Evolutionary conservation across 371 early-diverging fungal species (phyloP).

Genomic region (Blakeslea trispora): DNA sequence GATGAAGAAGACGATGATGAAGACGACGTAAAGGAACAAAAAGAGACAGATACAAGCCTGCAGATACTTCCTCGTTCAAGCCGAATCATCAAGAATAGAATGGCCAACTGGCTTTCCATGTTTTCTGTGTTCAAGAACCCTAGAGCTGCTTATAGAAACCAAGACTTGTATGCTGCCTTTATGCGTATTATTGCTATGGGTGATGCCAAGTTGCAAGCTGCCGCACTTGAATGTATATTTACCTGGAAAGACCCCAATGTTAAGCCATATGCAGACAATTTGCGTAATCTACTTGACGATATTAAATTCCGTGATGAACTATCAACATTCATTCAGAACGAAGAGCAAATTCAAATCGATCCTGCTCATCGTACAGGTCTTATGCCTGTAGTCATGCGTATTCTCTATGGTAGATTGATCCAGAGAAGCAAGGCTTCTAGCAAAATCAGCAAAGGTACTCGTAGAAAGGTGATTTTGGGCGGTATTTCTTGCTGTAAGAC

Average conservation of each 20-base stretch:
- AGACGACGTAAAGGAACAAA: conserved; percentile 33
- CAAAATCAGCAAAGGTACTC: conserved; percentile 50
- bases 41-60: conserved; percentile 22
- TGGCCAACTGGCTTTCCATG: conserved; percentile 69
- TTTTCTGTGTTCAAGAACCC: conserved; percentile 80
- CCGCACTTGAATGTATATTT: conserved; percentile 81
- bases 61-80: conserved; percentile 46
- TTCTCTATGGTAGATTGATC: conserved; percentile 90
- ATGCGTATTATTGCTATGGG: conserved; percentile 78
- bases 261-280: conserved; percentile 70
- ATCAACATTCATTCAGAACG: conserved; percentile 67
- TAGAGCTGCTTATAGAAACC: conserved; percentile 47
- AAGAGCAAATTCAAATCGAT: conserved; percentile 62
- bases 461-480: conserved; percentile 79
- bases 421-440: conserved; percentile 70
- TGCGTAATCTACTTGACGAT: conserved; percentile 81
- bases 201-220: conserved; percentile 76
- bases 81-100: conserved; percentile 47
- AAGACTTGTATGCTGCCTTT: conserved; percentile 61
- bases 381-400: conserved; percentile 76
- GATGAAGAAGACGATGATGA: conserved; percentile 35
- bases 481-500: conserved; percentile 70
- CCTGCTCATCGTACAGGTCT: conserved; percentile 65
- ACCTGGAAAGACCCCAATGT: conserved; percentile 76
- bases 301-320: conserved; percentile 88